Evolutionary conservation across 78 protist species (phyloP).

Genomic region (Pigoraptor vietnamica): DNA sequence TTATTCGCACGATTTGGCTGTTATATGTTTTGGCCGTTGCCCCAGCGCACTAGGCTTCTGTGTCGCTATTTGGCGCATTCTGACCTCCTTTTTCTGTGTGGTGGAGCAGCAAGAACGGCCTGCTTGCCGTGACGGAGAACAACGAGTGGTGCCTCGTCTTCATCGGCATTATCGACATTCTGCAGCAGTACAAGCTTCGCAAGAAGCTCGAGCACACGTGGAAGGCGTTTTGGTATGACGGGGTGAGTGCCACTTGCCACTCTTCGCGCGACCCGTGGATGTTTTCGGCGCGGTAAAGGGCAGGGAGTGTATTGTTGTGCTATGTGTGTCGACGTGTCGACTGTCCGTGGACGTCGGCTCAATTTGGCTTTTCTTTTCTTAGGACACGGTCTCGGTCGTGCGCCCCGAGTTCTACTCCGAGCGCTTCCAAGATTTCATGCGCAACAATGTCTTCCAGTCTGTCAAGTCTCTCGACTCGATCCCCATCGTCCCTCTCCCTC

Average conservation of each 20-base stretch:
- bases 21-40: no score
- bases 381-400: constrained; percentile 20
- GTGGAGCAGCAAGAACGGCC: constrained; percentile 23
- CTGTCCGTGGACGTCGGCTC: background rate
- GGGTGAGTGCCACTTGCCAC: background rate
- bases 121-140: constrained; percentile 46
- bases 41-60: no score
- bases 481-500: background rate
- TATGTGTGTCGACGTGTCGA: background rate
- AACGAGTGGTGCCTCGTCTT: constrained; percentile 33
- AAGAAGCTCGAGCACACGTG: constrained; percentile 71
- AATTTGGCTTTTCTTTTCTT: background rate
- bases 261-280: background rate
- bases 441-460: background rate
- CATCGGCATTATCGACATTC: constrained; percentile 77
- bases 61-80: background rate
- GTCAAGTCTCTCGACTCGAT: background rate
- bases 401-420: constrained; percentile 7
- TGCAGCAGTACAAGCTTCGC: constrained; percentile 60
- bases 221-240: constrained; percentile 41
- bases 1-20: no score
- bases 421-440: constrained; percentile 8
- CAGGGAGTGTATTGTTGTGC: background rate
- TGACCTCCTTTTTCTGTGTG: background rate
- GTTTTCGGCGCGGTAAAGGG: background rate